phyloP scores from a whole-genome alignment of 371 early-diverging fungal genomes.

The Blakeslea trispora region DNA sequence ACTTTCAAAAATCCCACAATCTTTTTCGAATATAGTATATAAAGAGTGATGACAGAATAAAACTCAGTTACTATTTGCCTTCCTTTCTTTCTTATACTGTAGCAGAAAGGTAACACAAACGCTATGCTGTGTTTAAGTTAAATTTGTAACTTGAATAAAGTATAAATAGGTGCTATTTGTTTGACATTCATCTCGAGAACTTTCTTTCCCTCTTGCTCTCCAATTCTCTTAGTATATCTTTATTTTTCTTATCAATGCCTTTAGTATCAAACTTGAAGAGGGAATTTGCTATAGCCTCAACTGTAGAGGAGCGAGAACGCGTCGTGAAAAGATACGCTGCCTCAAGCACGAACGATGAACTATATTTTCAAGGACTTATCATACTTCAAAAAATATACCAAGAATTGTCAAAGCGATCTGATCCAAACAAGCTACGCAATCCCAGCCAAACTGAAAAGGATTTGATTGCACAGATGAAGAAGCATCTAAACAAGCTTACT shows the following conservation, averaged over 20 bases:
- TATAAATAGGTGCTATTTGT: too few relatives aligned
- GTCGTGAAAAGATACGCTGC: constrained; percentile 22
- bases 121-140: too few relatives aligned
- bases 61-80: too few relatives aligned
- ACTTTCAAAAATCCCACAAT: too few relatives aligned
- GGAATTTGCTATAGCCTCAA: constrained; percentile 21
- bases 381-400: constrained; percentile 35
- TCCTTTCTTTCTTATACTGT: too few relatives aligned
- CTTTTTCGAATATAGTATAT: too few relatives aligned
- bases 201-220: neutral
- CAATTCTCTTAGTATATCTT: neutral
- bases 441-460: constrained; percentile 24
- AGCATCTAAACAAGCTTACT: constrained; percentile 4
- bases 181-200: too few relatives aligned
- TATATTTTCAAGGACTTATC: constrained; percentile 40
- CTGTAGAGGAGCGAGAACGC: constrained; percentile 12
- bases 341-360: constrained; percentile 33
- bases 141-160: too few relatives aligned
- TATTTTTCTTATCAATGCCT: constrained; percentile 16
- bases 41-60: too few relatives aligned
- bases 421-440: constrained; percentile 17
- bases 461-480: constrained; percentile 25
- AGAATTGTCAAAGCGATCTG: constrained; percentile 12
- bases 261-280: constrained; percentile 20
- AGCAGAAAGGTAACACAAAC: too few relatives aligned